Conservation (phyloP, 2,329 filamentous ascomycete species). For the Meredithiella fracta region DNA sequence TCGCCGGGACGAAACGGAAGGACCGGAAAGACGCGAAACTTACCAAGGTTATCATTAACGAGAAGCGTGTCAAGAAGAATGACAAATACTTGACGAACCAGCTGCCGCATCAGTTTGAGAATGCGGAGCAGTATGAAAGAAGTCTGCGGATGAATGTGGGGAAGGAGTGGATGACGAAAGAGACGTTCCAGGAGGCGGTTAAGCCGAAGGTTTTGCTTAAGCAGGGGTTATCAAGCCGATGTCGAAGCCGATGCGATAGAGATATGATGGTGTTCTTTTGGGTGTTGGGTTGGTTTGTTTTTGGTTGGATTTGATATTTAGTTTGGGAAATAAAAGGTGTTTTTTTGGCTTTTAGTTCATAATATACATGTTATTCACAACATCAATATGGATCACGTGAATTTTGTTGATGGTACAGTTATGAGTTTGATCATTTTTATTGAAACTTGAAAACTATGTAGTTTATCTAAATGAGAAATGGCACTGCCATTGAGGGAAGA, state of each 20-base stretch:
- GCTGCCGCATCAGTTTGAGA: conserved; percentile 83
- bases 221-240: conserved; percentile 82
- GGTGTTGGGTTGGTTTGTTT: not conserved
- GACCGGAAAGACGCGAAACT: conserved; percentile 71
- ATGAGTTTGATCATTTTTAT: too few relatives aligned
- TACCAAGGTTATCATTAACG: conserved; percentile 75
- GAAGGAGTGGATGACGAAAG: conserved; percentile 92
- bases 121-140: conserved; percentile 73
- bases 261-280: not conserved
- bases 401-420: too few relatives aligned
- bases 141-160: conserved; percentile 74
- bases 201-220: conserved; percentile 84
- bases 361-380: not conserved
- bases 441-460: too few relatives aligned
- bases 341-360: not conserved
- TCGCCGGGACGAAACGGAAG: conserved; percentile 57
- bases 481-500: too few relatives aligned
- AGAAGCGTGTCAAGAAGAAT: conserved; percentile 85
- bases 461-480: too few relatives aligned
- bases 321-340: conserved; percentile 4
- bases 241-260: conserved; percentile 47
- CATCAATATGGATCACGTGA: not conserved
- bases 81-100: conserved; percentile 70
- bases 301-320: not conserved
- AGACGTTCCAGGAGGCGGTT: conserved; percentile 74